Conservation (phyloP, 2,329 filamentous ascomycete genomes). For the Clonostachys byssicola region DNA sequence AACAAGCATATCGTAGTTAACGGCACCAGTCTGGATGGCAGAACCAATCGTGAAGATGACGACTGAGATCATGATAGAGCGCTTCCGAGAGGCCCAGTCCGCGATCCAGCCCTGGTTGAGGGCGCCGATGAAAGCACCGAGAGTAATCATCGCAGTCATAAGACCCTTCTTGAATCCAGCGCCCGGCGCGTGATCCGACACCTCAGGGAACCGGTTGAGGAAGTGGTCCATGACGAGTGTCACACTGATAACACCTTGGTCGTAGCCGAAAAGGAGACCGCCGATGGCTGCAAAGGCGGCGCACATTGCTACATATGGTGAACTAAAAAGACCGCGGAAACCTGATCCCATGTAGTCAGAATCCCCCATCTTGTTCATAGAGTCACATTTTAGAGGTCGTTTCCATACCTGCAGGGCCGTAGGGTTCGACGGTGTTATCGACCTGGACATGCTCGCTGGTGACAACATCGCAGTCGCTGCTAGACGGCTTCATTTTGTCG, state of each 20-base stretch:
- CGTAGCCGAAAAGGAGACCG: slow-evolving; percentile 26
- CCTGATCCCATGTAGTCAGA: too few relatives aligned
- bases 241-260: slow-evolving; percentile 32
- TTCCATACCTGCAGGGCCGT: too few relatives aligned
- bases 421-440: too few relatives aligned
- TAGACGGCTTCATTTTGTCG: too few relatives aligned
- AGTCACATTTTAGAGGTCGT: too few relatives aligned
- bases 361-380: too few relatives aligned
- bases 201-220: slow-evolving; percentile 25
- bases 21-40: slow-evolving; percentile 33
- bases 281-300: neutral
- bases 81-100: slow-evolving; percentile 23
- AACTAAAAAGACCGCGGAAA: too few relatives aligned
- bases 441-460: too few relatives aligned
- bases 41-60: slow-evolving; percentile 34
- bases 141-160: slow-evolving; percentile 40
- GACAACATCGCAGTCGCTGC: too few relatives aligned
- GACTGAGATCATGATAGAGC: slow-evolving; percentile 26
- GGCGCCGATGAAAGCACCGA: slow-evolving; percentile 32
- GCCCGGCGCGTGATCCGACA: slow-evolving; percentile 21
- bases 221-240: slow-evolving; percentile 20
- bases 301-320: too few relatives aligned
- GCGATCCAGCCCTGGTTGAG: slow-evolving; percentile 33
- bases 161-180: slow-evolving; percentile 27
- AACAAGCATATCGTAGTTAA: slow-evolving; percentile 34